Evolutionary conservation across 2,329 filamentous ascomycete species (phyloP).

Genomic region (Cladosporium velox): DNA sequence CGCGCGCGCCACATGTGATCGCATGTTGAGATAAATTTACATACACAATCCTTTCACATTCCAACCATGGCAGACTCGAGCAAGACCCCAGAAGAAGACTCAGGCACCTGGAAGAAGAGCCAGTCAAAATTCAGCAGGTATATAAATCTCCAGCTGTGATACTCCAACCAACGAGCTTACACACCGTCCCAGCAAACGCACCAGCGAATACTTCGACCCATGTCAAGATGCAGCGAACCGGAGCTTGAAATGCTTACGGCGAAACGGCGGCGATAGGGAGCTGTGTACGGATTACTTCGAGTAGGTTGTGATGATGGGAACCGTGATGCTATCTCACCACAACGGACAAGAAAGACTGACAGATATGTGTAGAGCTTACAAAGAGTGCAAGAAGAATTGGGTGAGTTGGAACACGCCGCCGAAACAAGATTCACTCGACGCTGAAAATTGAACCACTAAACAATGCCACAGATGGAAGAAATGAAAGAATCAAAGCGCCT

Average conservation of each 20-base stretch:
- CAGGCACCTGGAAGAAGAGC: constrained; percentile 17
- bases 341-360: not conserved
- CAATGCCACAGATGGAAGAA: constrained; percentile 43
- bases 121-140: constrained; percentile 18
- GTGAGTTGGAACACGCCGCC: constrained; percentile 53
- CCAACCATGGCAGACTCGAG: not conserved
- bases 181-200: constrained; percentile 66
- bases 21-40: not conserved
- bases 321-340: not conserved
- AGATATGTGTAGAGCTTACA: constrained; percentile 64
- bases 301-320: constrained; percentile 54
- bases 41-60: not conserved
- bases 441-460: not conserved
- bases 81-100: constrained; percentile 5
- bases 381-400: constrained; percentile 94
- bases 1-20: not conserved
- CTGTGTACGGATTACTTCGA: constrained; percentile 97
- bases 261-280: constrained; percentile 82
- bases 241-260: constrained; percentile 84
- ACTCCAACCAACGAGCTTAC: not conserved
- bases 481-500: constrained; percentile 48
- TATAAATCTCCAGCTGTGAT: not conserved
- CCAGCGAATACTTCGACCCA: constrained; percentile 90
- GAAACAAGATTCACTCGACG: no score
- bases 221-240: constrained; percentile 88